phyloP scores from a whole-genome alignment of 106 monocot genomes.

The Dendrobium huoshanense region DNA sequence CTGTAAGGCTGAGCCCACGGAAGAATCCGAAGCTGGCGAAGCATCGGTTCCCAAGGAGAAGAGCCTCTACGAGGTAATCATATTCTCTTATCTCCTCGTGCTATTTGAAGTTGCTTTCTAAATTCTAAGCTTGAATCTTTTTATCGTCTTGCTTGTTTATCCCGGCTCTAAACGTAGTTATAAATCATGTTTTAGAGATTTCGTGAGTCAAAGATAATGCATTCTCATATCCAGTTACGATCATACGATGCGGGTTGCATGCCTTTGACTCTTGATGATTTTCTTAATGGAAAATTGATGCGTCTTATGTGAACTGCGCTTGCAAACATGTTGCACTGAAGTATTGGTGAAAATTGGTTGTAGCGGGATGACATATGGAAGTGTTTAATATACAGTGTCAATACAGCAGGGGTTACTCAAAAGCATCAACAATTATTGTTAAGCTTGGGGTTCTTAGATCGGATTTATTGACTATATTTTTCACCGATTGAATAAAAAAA shows the following conservation, averaged over 20 bases:
- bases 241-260: not conserved
- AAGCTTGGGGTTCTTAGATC: not conserved
- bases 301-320: not conserved
- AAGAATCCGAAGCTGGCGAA: not conserved
- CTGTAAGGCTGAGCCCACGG: not conserved
- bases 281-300: not conserved
- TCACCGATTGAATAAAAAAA: not conserved
- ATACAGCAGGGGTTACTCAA: not conserved
- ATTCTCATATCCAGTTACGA: not conserved
- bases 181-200: not conserved
- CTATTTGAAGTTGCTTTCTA: not conserved
- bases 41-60: not conserved
- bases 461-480: not conserved
- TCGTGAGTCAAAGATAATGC: not conserved
- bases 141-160: not conserved
- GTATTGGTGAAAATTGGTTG: not conserved
- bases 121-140: not conserved
- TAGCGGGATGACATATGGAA: not conserved
- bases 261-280: not conserved
- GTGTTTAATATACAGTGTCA: not conserved
- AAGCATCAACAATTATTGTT: too few relatives aligned
- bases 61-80: constrained; percentile 9
- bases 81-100: not conserved
- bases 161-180: not conserved
- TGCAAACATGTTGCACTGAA: not conserved